Evolutionary conservation across 2,329 filamentous ascomycete species (phyloP).

Genomic region (Fonsecaea monophora): DNA sequence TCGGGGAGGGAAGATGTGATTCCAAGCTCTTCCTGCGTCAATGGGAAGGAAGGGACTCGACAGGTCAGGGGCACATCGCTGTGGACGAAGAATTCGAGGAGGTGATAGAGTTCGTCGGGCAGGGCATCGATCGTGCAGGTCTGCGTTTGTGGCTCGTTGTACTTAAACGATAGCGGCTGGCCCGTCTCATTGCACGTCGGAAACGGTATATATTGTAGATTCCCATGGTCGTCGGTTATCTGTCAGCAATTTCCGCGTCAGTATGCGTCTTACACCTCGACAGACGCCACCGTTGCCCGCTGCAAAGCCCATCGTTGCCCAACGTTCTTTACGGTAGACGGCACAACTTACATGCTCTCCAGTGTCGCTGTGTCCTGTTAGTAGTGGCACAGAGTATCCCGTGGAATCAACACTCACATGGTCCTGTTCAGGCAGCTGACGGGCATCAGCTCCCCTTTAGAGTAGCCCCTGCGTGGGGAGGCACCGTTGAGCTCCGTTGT

Average conservation of each 20-base stretch:
- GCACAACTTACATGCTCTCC: conserved; percentile 71
- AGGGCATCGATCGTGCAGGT: conserved; percentile 60
- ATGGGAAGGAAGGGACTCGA: conserved; percentile 81
- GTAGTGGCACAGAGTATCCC: conserved; percentile 3
- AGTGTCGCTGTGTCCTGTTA: conserved; percentile 67
- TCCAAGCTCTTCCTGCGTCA: conserved; percentile 44
- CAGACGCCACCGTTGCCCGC: conserved; percentile 16
- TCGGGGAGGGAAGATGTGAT: conserved; percentile 34
- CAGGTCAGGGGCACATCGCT: conserved; percentile 92
- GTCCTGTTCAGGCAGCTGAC: conserved; percentile 78
- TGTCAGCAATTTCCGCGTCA: conserved; percentile 35
- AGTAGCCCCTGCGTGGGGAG: conserved; percentile 44
- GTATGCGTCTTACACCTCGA: conserved; percentile 10
- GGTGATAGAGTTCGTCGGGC: conserved; percentile 62
- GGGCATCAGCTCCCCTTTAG: conserved; percentile 67
- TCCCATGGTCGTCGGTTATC: conserved; percentile 78
- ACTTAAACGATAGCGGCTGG: conserved; percentile 78
- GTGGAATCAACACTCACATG: conserved; percentile 60
- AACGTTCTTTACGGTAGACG: background rate
- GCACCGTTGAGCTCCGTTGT: conserved; percentile 17
- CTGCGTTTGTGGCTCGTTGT: conserved; percentile 73
- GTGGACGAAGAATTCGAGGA: conserved; percentile 89
- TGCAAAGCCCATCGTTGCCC: background rate
- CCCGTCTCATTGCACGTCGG: conserved; percentile 87
- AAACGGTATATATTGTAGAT: conserved; percentile 92